Base-by-base conservation (phyloP, 305 asterid species). In the Plantago coronopus region DNA sequence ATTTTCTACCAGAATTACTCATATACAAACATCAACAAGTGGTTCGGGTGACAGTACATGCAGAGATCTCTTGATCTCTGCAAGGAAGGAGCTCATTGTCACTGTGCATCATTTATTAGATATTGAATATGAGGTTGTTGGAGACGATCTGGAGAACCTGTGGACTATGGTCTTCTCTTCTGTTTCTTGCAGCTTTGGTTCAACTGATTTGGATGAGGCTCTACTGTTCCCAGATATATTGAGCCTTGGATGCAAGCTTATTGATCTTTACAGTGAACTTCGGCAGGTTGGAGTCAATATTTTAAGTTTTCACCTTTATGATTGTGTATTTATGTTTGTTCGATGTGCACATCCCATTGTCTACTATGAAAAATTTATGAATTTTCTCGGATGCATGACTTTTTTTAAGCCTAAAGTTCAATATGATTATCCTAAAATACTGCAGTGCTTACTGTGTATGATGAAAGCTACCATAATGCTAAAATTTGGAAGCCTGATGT, bases 261-360 rank as follows among this genome's bases (percentile, higher is more conserved):
- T 91, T 64, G 86, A 86, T 72, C 81, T 91, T 55, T 91, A 88
- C 68, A 81, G 94, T 49, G 96, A 91, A 73, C 96, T 91, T 77
- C 95, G 98, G 61, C 97, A 91, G 98, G 97, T 91, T 62, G 70
- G 87, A 71, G 71, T 64, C 70, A 56, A 44, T 44, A 3, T 15
- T 42, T 20, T 58, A 20, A 54, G 34, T 65, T 17, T 43, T 63
- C 49, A 17, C 25, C 54, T 56, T 63, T 34, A 34, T 34, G 10
- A 34, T 7, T 25, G 4, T 23, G 58, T 25, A 27, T 4, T 16
- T 51, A 21, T 51, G 37, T 15, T 51, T 51, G 19, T 18, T 51
- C 9, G n/a, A 23, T 10, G 38, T 20, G 38, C 22, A 51, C 5
- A 51, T 7, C n/a, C n/a, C n/a, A 9, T 5, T 51, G 18, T 29